Percentiles rank a stretch among this genome's conserved stretches.
phyloP scores from a whole-genome alignment of 345 rosid species.

The Rhodamnia rubescens region DNA sequence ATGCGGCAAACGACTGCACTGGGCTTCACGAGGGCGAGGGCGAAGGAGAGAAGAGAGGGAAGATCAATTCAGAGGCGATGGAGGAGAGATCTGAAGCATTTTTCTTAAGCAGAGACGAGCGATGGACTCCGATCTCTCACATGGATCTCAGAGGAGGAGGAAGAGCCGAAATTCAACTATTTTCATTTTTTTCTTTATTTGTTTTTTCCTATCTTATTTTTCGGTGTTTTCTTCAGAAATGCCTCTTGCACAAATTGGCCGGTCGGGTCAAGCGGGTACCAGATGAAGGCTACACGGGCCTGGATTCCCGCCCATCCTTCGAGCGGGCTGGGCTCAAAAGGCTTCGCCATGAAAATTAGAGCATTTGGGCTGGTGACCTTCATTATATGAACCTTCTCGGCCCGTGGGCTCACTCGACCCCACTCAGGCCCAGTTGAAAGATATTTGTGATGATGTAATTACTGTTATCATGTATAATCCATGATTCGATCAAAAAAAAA shows the following conservation, averaged over 20 bases:
- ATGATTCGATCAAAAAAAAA: not conserved
- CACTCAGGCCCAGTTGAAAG: not conserved
- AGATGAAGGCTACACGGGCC: not conserved
- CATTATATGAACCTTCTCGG: not conserved
- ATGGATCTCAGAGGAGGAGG: not conserved
- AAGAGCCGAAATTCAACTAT: not conserved
- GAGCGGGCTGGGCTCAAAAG: not conserved
- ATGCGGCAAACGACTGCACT: not conserved
- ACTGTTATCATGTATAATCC: not conserved
- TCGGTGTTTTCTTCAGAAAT: not conserved
- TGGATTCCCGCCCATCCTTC: not conserved
- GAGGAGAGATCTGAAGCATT: slow-evolving; percentile 5
- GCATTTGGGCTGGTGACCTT: too few relatives aligned
- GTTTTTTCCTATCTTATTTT: not conserved
- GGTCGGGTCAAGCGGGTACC: not conserved
- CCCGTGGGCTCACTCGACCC: not conserved
- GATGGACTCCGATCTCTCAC: not conserved
- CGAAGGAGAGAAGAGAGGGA: not conserved
- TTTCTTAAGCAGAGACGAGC: not conserved
- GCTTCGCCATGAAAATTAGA: too few relatives aligned
- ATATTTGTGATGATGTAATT: not conserved
- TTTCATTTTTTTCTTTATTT: not conserved
- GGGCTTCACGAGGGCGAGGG: not conserved
- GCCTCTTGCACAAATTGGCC: not conserved
- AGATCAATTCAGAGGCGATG: not conserved